Evolutionary conservation across 2,329 filamentous ascomycete species (phyloP).

Genomic region (Emergomyces africanus): DNA sequence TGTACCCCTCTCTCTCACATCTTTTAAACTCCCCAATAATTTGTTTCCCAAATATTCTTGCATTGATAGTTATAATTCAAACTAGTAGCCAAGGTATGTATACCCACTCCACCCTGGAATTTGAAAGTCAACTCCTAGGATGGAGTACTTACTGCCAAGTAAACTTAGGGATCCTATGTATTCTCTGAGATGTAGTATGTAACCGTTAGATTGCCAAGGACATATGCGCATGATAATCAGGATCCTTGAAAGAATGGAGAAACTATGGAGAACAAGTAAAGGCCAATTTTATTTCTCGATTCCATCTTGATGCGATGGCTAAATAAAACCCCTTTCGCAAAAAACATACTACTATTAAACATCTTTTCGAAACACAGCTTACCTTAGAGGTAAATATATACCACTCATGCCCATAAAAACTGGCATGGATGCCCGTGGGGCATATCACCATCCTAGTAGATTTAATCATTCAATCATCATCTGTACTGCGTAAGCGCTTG

Average conservation of each 20-base stretch:
- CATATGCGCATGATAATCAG: no score
- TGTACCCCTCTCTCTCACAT: not conserved
- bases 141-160: not conserved
- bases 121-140: no score
- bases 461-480: slow-evolving; percentile 1
- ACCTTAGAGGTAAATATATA: no score
- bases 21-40: not conserved
- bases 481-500: not conserved
- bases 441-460: no score
- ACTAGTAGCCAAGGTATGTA: not conserved
- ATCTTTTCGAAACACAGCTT: no score
- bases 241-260: not conserved
- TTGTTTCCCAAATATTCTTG: not conserved
- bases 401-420: no score
- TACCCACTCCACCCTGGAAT: not conserved
- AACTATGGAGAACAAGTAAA: not conserved
- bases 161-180: not conserved
- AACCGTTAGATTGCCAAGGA: no score
- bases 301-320: not conserved
- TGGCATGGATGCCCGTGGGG: no score
- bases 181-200: not conserved
- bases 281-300: not conserved
- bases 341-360: no score
- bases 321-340: no score
- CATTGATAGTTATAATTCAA: not conserved